Base-by-base conservation (phyloP, 2,329 filamentous ascomycete species). In the Claviceps capensis region DNA sequence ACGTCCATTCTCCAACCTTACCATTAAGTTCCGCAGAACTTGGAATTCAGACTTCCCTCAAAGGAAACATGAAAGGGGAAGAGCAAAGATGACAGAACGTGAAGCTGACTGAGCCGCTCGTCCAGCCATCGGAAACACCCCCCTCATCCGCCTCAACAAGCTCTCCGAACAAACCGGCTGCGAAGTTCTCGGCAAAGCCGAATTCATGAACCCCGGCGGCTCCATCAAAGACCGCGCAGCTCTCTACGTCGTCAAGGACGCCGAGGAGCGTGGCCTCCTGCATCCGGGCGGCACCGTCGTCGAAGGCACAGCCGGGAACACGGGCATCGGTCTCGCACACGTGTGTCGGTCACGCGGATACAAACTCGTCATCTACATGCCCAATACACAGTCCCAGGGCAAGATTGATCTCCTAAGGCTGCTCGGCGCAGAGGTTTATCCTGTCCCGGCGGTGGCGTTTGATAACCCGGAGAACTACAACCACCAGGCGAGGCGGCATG, bases 311-410 rank as follows among this genome's bases (percentile, higher is more conserved):
- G 93, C 93, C 0, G 93, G 93, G 50, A 98, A 97, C 75, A 98
- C 93, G 34, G 93, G 93, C 58, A 98, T 98, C 67, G 93, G 93
- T 1, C 85, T 98, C 44, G 93, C 93, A 19, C 93, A 97, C 71
- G 93, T 98, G 52, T 97, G 93, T 72, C 82, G 91, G 55, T 87
- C 85, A 40, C 85, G 85, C 62, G 93, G 91, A 42, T 97, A 98
- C 77, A 85, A 85, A 66, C 82, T 95, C 49, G 90, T 97, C 65
- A 98, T 98, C 66, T 98, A 97, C 81, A 97, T 98, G 93, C 93
- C 93, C 62, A 86, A 98, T 75, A 97, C 91, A 48, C 93, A 97
- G 72, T 95, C 90, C 19, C 91, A 95, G 72, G 93, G 90, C 66
- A 98, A 98, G 76, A 87, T 98, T 65, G 93, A 97, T 68, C 78